Evolutionary conservation across 495 filamentous ascomycete genomes (phyloP).

Genomic region (Trichoderma reesei): DNA sequence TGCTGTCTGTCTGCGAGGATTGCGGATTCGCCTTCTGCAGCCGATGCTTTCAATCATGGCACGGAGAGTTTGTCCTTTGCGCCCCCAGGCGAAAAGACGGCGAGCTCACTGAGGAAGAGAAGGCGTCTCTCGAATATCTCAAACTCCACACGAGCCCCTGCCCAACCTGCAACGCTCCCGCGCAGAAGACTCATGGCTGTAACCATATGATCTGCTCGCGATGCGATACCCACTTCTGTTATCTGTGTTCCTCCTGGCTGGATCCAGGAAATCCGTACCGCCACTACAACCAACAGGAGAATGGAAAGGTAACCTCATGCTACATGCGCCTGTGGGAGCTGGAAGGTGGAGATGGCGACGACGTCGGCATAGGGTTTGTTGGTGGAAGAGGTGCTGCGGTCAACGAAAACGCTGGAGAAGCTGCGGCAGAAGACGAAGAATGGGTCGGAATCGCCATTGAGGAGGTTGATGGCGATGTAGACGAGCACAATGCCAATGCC

Average conservation of each 20-base stretch:
- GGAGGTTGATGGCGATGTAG: slow-evolving; percentile 11
- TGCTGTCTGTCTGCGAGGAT: slow-evolving; percentile 73
- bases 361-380: slow-evolving; percentile 43
- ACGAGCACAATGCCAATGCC: slow-evolving; percentile 17
- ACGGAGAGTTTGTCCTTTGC: slow-evolving; percentile 64
- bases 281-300: slow-evolving; percentile 63
- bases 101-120: slow-evolving; percentile 71
- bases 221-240: slow-evolving; percentile 90
- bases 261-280: slow-evolving; percentile 67
- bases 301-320: slow-evolving; percentile 48
- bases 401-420: neutral
- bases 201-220: slow-evolving; percentile 96
- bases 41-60: slow-evolving; percentile 61
- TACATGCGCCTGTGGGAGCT: slow-evolving; percentile 85
- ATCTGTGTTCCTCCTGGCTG: slow-evolving; percentile 87
- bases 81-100: slow-evolving; percentile 49
- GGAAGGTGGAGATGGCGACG: slow-evolving; percentile 68
- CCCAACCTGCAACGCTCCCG: slow-evolving; percentile 78
- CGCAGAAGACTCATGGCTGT: slow-evolving; percentile 87
- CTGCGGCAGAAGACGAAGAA: neutral
- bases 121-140: slow-evolving; percentile 74
- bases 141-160: slow-evolving; percentile 71
- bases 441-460: slow-evolving; percentile 12
- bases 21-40: slow-evolving; percentile 88
- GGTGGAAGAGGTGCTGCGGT: slow-evolving; percentile 29